phyloP scores from a whole-genome alignment of 208 protist species.

The Tritrichomonas musculus region DNA sequence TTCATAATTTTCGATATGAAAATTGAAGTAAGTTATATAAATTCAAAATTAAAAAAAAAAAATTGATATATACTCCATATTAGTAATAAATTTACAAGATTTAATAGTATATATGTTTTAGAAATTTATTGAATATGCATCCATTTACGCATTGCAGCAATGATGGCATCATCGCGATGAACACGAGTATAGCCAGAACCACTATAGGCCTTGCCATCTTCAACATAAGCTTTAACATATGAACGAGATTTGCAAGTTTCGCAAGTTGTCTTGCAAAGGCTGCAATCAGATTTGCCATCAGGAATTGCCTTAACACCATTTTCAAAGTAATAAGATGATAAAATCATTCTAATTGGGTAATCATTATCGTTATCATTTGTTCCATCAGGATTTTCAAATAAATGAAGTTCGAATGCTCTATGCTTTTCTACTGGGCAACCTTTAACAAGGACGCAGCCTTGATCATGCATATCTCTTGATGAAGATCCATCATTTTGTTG shows the following conservation, averaged over 20 bases:
- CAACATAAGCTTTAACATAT: neutral
- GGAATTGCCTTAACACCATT: neutral
- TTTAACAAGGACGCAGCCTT: conserved; percentile 54
- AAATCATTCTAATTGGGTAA: conserved; percentile 46
- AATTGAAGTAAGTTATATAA: too few species aligned
- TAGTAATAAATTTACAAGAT: too few species aligned
- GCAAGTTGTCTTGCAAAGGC: conserved; percentile 34
- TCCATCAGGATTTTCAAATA: conserved; percentile 54
- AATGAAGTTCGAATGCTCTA: conserved; percentile 52
- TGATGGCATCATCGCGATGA: neutral
- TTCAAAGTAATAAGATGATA: conserved; percentile 51
- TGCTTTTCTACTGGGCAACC: conserved; percentile 37
- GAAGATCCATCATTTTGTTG: conserved; percentile 53
- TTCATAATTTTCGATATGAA: too few species aligned
- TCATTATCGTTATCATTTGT: neutral
- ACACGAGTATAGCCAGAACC: neutral
- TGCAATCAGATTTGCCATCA: conserved; percentile 50
- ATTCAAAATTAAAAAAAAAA: too few species aligned
- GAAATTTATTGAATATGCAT: neutral
- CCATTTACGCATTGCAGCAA: neutral
- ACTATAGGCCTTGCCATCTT: neutral
- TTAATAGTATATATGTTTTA: neutral
- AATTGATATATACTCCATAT: too few species aligned
- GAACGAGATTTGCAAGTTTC: neutral
- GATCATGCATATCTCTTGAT: conserved; percentile 57